phyloP scores from a whole-genome alignment of 176 grass and related monocot species.

The Oropetium thomaeum region DNA sequence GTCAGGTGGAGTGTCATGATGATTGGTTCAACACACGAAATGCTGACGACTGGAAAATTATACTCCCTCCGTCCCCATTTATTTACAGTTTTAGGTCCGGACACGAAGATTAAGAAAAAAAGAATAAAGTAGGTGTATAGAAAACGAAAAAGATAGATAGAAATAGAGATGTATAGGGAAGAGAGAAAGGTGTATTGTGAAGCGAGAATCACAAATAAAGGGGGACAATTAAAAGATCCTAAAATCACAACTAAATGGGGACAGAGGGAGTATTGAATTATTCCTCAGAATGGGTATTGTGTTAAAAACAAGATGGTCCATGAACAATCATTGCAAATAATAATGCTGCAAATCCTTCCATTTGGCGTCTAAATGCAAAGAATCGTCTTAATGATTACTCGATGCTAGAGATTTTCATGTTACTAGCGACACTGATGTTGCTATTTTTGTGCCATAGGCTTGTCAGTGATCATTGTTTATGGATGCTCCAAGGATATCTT shows the following conservation, averaged over 20 bases:
- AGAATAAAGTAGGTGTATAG: too few species aligned
- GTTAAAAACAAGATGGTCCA: constrained; percentile 31
- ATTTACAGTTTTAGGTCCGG: too few species aligned
- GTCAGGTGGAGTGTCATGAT: constrained; percentile 19
- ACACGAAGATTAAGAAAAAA: too few species aligned
- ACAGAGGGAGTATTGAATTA: too few species aligned
- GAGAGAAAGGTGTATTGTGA: too few species aligned
- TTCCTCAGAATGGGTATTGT: constrained; percentile 25
- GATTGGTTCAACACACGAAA: constrained; percentile 25
- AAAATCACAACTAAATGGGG: too few species aligned
- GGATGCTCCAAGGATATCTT: constrained; percentile 24
- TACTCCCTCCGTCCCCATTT: too few species aligned
- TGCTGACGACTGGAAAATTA: constrained; percentile 37
- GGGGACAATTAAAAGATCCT: too few species aligned
- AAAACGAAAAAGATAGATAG: too few species aligned
- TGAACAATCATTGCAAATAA: constrained; percentile 42
- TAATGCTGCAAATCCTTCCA: neutral
- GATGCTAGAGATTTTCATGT: constrained; percentile 12
- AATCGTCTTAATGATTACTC: constrained; percentile 12
- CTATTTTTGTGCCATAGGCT: constrained; percentile 24
- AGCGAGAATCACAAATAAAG: too few species aligned
- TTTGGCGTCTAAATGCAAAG: constrained; percentile 29
- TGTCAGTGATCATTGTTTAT: neutral
- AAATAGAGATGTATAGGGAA: too few species aligned
- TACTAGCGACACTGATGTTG: constrained; percentile 25